Evolutionary conservation across 192 early-diverging fungal genomes (phyloP), one percentile per base, ranked within the genome.

Genomic region (Spizellomyces sp.): DNA sequence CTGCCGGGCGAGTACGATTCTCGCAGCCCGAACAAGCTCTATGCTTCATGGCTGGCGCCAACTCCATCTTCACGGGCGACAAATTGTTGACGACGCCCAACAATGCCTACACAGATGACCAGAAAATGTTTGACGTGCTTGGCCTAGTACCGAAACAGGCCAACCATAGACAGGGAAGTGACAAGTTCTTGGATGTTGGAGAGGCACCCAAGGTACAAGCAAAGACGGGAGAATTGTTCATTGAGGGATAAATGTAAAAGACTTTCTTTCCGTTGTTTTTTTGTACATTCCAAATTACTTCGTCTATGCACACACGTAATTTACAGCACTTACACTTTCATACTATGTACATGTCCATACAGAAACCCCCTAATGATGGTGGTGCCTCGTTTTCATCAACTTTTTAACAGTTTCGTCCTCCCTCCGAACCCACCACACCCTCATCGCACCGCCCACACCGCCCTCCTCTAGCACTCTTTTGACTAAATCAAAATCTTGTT

Each of bases 1-100:
- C 89, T 15, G 91, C 91, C 27, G 91, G 91, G 58, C 86, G 91
- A 66, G 87, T 93, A 22, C 81, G 86, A 9, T 91, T 93, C 79
- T 80, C 84, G 4, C 75, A 84, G 22, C 75, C 89, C 14, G 91
- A 93, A 75, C 73, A 75, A 45, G 73, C 88, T 14, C 62, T 93
- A 68, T 92, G 90, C 73, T 93, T 93, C 77, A 86, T 91, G 84
- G 86, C 90, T 12, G 92, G 92, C 64, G 92, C 92, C 71, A 93
- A 93, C 82, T 88, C 87, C 17, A 90, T 93, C 70, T 93, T 93
- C 64, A 93, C 92, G 42, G 92, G 92, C 70, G 90, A 93, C 74
- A 90, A 88, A 74, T 79, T 93, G 48, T 77, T 93, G 61, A 93
- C 92, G 41, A 93, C 92, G 0, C 87, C 87, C 62, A 93, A 93